phyloP scores from a whole-genome alignment of 2,329 filamentous ascomycete genomes.

The Emergomyces orientalis region DNA sequence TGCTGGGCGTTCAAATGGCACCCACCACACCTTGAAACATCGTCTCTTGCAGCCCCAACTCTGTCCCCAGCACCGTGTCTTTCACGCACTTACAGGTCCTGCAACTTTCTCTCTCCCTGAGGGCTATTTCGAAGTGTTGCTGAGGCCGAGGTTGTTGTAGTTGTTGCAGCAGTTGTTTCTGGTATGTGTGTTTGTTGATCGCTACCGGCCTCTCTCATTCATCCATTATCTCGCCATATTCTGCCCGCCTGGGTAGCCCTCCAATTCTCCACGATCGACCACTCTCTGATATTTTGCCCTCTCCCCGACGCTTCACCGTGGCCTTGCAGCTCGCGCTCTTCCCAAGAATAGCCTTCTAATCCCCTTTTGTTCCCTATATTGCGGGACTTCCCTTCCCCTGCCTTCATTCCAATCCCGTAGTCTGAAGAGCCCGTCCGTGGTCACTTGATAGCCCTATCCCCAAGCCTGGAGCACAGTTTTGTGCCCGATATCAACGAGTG shows the following conservation, averaged over 20 bases:
- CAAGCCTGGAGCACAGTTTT: neutral
- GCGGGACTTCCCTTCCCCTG: neutral
- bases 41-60: neutral
- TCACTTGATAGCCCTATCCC: neutral
- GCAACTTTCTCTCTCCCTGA: neutral
- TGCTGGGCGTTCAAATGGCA: neutral
- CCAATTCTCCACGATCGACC: neutral
- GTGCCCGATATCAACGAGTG: neutral
- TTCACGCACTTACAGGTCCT: neutral
- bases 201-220: neutral
- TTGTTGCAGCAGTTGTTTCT: neutral
- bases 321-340: neutral
- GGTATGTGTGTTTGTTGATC: neutral
- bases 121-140: neutral
- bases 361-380: neutral
- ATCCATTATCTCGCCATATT: neutral
- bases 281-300: neutral
- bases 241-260: neutral
- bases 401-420: too few relatives aligned
- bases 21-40: neutral
- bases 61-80: neutral
- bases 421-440: neutral
- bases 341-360: neutral
- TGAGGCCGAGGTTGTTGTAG: neutral
- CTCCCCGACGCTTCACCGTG: neutral